Conservation (phyloP, 2,329 filamentous ascomycete genomes). For the Claviceps purpurea region DNA sequence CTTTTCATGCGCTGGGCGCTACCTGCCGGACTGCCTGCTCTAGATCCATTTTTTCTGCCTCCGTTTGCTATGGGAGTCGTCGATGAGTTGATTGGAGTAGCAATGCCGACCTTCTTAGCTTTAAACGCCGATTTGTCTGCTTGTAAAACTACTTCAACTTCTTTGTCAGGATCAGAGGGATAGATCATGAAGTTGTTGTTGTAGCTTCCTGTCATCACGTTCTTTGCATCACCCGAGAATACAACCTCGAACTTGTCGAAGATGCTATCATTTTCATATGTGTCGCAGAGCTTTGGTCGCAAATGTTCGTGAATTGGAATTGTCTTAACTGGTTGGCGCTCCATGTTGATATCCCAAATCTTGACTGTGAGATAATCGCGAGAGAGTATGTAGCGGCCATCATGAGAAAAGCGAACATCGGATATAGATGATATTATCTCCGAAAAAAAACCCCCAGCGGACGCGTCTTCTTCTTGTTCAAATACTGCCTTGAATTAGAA, state of each 20-base stretch:
- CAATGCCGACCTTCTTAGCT: slow-evolving; percentile 97
- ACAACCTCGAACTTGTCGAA: slow-evolving; percentile 99
- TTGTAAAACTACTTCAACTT: slow-evolving; percentile 93
- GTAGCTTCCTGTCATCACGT: slow-evolving; percentile 99
- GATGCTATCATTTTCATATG: slow-evolving; percentile 98
- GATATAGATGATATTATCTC: slow-evolving; percentile 99
- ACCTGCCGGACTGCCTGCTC: slow-evolving; percentile 75
- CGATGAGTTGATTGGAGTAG: slow-evolving; percentile 83
- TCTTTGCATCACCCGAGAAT: slow-evolving; percentile 95
- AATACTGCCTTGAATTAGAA: slow-evolving; percentile 53
- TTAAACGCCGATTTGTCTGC: slow-evolving; percentile 99
- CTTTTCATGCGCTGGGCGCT: slow-evolving; percentile 85
- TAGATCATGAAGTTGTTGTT: slow-evolving; percentile 99
- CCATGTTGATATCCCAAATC: slow-evolving; percentile 99
- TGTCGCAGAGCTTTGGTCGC: slow-evolving; percentile 86
- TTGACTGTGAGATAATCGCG: slow-evolving; percentile 98
- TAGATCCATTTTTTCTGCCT: slow-evolving; percentile 75
- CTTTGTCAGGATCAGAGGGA: slow-evolving; percentile 87
- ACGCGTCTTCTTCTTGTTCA: slow-evolving; percentile 95
- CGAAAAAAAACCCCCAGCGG: slow-evolving; percentile 95
- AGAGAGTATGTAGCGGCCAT: slow-evolving; percentile 93
- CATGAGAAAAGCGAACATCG: slow-evolving; percentile 92
- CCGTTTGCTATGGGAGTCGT: slow-evolving; percentile 60
- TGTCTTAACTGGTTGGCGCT: slow-evolving; percentile 91
- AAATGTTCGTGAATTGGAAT: slow-evolving; percentile 98